Evolutionary conservation across 305 asterid species (phyloP).

Genomic region (Fraxinus albicans): DNA sequence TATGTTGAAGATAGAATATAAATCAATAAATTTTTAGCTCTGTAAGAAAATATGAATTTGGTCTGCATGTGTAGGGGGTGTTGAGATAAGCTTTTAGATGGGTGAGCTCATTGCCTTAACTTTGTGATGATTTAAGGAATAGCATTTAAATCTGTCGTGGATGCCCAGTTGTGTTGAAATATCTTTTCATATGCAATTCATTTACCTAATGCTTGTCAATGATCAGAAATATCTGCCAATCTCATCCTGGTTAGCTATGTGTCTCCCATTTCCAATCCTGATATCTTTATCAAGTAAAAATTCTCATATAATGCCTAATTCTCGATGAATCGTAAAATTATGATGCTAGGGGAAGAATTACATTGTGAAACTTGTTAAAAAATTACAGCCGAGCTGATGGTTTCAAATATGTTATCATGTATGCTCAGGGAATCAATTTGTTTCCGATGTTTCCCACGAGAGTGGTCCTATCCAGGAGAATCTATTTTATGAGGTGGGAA

Average conservation of each 20-base stretch:
- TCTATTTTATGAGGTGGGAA: constrained; percentile 1
- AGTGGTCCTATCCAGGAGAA: neutral
- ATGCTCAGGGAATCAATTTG: neutral
- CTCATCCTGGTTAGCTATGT: neutral
- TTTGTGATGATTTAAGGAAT: neutral
- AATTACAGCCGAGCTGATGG: neutral
- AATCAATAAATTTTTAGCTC: neutral
- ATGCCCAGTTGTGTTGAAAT: neutral
- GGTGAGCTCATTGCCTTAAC: neutral
- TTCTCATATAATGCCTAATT: neutral
- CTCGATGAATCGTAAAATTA: neutral
- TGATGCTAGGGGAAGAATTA: neutral
- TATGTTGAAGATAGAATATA: neutral
- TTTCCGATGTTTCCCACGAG: constrained; percentile 2
- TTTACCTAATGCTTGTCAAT: neutral
- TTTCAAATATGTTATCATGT: neutral
- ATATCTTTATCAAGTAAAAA: neutral
- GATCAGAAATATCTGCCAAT: neutral
- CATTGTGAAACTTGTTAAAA: neutral
- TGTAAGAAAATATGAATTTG: neutral
- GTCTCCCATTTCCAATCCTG: neutral
- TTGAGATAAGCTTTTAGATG: neutral
- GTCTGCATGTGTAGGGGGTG: neutral
- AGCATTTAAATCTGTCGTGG: neutral
- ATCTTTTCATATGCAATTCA: neutral